These are phyloP conservation scores for Parastagonospora nodorum DNA, from an alignment of 2,329 filamentous ascomycete genomes.

Conservation along the genomic window DNA sequence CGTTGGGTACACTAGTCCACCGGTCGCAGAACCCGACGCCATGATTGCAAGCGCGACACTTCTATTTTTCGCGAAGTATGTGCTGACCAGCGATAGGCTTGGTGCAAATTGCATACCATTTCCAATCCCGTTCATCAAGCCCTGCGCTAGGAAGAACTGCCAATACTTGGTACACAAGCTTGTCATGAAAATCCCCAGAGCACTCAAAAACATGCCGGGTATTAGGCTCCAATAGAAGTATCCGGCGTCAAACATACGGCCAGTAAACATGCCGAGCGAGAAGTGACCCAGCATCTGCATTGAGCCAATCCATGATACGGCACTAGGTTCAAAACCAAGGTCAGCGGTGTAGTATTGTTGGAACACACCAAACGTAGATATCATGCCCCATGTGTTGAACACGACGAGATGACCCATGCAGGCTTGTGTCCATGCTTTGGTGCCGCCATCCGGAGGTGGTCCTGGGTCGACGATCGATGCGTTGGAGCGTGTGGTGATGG, in stretches of 20 bases:
- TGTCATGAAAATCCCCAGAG: conserved; percentile 59
- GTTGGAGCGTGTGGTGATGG: conserved; percentile 38
- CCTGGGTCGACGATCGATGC: conserved; percentile 40
- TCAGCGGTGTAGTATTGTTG: conserved; percentile 42
- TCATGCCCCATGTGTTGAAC: conserved; percentile 46
- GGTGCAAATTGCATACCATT: conserved; percentile 45
- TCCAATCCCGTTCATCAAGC: conserved; percentile 39
- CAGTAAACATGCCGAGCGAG: conserved; percentile 57
- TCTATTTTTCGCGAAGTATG: conserved; percentile 66
- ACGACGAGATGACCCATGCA: conserved; percentile 45
- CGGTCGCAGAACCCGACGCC: conserved; percentile 64
- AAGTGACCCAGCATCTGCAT: conserved; percentile 59
- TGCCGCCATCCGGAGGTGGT: conserved; percentile 46
- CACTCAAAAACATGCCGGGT: conserved; percentile 50
- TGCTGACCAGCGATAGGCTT: conserved; percentile 42
- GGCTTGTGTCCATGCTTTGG: conserved; percentile 45
- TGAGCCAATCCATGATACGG: conserved; percentile 59
- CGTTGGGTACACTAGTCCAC: conserved; percentile 67
- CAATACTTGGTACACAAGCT: conserved; percentile 56
- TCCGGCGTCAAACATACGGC: conserved; percentile 58
- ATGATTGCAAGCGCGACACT: conserved; percentile 64
- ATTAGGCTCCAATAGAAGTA: conserved; percentile 54
- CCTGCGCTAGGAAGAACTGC: conserved; percentile 51
- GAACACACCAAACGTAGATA: conserved; percentile 45
- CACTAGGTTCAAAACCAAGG: conserved; percentile 42